A percentile compares a stretch with the other conserved stretches of the same genome.
phyloP scores from a whole-genome alignment of 1,139 yeast genomes.

The Pneumocystis jirovecii region DNA sequence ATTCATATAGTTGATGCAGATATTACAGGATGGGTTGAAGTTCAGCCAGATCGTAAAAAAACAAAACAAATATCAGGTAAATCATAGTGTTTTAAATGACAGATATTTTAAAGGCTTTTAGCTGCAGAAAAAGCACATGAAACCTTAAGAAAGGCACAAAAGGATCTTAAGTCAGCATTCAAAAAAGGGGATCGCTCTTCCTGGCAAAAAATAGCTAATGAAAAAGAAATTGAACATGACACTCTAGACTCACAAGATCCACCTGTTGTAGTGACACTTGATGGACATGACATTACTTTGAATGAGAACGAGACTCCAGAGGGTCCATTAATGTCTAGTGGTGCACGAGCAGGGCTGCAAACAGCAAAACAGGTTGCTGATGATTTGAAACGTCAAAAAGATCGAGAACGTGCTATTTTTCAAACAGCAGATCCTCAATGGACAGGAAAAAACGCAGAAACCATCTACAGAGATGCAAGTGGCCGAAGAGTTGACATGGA shows the following conservation, averaged over 20 bases:
- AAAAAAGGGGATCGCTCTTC: constrained; percentile 1
- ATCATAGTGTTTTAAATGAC: neutral
- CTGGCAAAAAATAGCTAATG: constrained; percentile 4
- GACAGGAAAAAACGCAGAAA: constrained; percentile 22
- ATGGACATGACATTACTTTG: constrained; percentile 4
- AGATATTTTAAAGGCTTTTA: constrained; percentile 7
- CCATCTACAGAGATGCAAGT: constrained; percentile 45
- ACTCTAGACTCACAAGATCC: constrained; percentile 20
- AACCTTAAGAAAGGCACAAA: neutral
- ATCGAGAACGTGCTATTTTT: constrained; percentile 11
- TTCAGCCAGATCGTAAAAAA: constrained; percentile 12
- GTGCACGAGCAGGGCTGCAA: constrained; percentile 34
- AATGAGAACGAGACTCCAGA: neutral
- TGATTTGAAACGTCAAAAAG: constrained; percentile 21
- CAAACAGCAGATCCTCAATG: constrained; percentile 8
- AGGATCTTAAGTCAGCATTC: neutral
- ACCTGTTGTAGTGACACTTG: constrained; percentile 18
- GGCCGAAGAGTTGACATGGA: constrained; percentile 38
- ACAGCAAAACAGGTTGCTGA: constrained; percentile 29
- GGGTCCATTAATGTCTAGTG: constrained; percentile 24
- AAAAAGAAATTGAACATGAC: constrained; percentile 5
- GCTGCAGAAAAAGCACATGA: constrained; percentile 9
- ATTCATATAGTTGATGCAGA: constrained; percentile 19
- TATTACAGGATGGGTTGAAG: constrained; percentile 15
- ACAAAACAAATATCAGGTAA: constrained; percentile 1